Base-by-base conservation (phyloP, 2,329 filamentous ascomycete genomes). In the Talaromyces sp. region DNA sequence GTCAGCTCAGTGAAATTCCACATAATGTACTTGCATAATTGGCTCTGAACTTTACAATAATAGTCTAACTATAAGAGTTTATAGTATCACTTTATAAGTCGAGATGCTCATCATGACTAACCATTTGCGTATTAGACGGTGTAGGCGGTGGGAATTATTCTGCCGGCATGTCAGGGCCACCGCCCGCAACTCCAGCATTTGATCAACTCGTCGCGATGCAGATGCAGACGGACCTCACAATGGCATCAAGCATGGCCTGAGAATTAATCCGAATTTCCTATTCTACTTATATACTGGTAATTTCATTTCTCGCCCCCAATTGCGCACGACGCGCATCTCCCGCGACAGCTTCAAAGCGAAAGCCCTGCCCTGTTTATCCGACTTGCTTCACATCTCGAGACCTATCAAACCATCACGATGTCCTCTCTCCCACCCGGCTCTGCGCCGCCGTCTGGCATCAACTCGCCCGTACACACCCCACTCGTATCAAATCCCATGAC, bases 381-480 rank as follows among this genome's bases (percentile, higher is more conserved):
- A 21, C n/a, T 24, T 46, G n/a, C 21, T 24, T 19, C 43, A 21
- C 19, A 21, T 21, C n/a, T 17, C n/a, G n/a, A n/a, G 35, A 29
- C 50, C 50, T n/a, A n/a, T n/a, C 17, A 6, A n/a, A 24, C 55
- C 35, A 29, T 29, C 49, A 55, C 51, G 31, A 76, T 75, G 72
- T 67, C 72, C 41, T 73, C 73, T 21, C 63, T 62, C 17, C 72
- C 73, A 62, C 66, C 70, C 49, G 56, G 19, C 46, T 73, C 73
- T 27, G 71, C 69, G 4, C 72, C 73, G 13, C 70, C 73, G 5
- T 75, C 73, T 50, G 71, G 71, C 46, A 68, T 75, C 61, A 75
- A 75, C 58, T 75, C 74, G 10, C 72, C 73, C 9, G 64, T 67
- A 50, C 64, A 62, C n/a, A 62, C 67, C n/a, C 66, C 70, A 26